Evolutionary conservation across 2,329 filamentous ascomycete genomes (phyloP), one percentile per base, ranked within the genome.

Genomic region (Aspergillus fructus): DNA sequence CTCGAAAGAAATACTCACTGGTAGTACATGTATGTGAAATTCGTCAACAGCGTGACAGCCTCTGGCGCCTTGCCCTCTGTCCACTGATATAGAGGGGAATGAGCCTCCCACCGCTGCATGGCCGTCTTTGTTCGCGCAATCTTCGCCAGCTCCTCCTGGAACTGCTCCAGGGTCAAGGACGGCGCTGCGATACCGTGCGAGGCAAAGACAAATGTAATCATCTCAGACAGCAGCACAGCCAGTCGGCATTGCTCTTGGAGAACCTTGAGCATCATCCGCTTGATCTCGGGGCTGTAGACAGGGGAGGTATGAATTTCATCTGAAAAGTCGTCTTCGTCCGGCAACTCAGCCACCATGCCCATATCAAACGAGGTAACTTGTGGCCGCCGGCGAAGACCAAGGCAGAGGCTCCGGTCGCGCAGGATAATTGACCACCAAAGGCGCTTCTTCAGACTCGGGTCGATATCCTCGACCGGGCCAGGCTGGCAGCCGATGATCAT

Each of bases 391-490:
- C 81, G 75, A 59, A 83, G 74, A 4, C 80, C 77, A 8, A 84
- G 71, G 4, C 77, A 74, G 24, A 84, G 62, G 17, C 81, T 78
- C 40, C 80, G 75, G 64, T 83, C 81, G 11, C 82, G 78, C 5
- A 83, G 72, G 41, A 84, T 72, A 57, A 81, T 82, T 56, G 79
- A 81, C 81, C 81, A 84, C 81, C 81, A 83, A 7, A 84, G 67
- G 2, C 81, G 72, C 66, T 83, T 84, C 33, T 79, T 73, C 7
- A 74, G 69, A 63, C 72, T 59, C 65, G 70, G 5, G 64, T 66
- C 15, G 65, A 74, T 62, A 68, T 74, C 62, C 13, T 65, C 64
- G 1, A 30, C 6, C 4, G 70, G 67, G 0, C 79, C 79, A 30
- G 76, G 75, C 43, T 80, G 75, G 1, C 76, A 77, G 41, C 79